A percentile compares a stretch with the other conserved stretches of the same genome.
These are phyloP conservation scores for Capsicum rhomboideum DNA, from an alignment of 257 asterid species.

Conservation along the genomic window DNA sequence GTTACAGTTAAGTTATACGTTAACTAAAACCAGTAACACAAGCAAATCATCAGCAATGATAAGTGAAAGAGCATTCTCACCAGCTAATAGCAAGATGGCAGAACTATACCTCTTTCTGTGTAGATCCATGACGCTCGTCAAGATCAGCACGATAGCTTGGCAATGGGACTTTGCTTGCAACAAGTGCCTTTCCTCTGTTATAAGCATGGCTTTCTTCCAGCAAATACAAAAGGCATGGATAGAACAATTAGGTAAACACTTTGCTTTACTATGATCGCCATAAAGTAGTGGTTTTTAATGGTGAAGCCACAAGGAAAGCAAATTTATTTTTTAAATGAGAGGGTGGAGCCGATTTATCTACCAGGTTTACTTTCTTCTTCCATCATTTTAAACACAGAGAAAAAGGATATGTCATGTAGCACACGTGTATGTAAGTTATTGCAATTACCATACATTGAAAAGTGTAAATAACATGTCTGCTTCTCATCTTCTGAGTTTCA, in stretches of 20 bases:
- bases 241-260: background rate
- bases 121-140: conserved; percentile 85
- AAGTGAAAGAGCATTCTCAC: background rate
- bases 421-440: background rate
- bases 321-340: background rate
- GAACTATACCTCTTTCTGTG: conserved; percentile 64
- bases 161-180: conserved; percentile 82
- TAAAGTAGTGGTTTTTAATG: background rate
- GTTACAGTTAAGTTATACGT: background rate
- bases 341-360: background rate
- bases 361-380: background rate
- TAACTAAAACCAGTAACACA: background rate
- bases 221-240: conserved; percentile 23
- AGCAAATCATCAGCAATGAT: conserved; percentile 4
- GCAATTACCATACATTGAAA: background rate
- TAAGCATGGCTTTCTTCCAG: conserved; percentile 90
- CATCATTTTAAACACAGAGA: background rate
- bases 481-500: background rate
- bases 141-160: conserved; percentile 97
- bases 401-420: background rate
- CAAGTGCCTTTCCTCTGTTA: conserved; percentile 85
- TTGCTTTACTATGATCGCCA: background rate
- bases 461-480: background rate
- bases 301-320: background rate
- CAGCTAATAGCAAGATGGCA: background rate